phyloP scores from a whole-genome alignment of 2,329 filamentous ascomycete genomes.

The Xylaria sp. region DNA sequence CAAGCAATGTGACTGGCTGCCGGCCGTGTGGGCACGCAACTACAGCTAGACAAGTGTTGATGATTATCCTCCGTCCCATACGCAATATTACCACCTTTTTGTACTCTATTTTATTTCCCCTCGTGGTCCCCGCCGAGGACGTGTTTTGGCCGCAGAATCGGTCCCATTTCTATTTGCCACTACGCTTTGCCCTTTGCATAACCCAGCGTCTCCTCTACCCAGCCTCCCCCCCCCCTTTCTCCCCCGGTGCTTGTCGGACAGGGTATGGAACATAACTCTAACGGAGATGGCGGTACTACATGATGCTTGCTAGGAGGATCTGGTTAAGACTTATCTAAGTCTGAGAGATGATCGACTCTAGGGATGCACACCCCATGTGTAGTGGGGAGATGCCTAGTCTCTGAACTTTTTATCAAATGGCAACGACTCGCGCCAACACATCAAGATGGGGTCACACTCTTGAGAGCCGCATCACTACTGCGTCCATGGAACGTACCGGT shows the following conservation, averaged over 20 bases:
- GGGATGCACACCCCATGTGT: conserved; percentile 57
- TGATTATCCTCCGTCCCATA: conserved; percentile 25
- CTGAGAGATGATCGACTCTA: conserved; percentile 53
- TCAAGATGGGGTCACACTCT: conserved; percentile 75
- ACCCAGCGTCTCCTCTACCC: conserved; percentile 43
- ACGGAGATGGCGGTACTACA: conserved; percentile 40
- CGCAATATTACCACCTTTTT: conserved; percentile 28
- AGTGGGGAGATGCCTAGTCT: conserved; percentile 67
- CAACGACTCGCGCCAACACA: conserved; percentile 87
- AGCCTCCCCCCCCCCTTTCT: conserved; percentile 39
- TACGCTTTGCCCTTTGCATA: conserved; percentile 46
- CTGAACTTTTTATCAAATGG: conserved; percentile 76
- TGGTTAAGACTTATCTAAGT: conserved; percentile 46
- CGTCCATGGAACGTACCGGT: conserved; percentile 61
- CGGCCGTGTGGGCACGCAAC: conserved; percentile 35
- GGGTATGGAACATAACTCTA: conserved; percentile 37
- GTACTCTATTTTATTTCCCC: conserved; percentile 25
- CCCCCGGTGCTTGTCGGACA: conserved; percentile 41
- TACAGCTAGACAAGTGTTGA: conserved; percentile 27
- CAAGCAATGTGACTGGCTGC: conserved; percentile 36
- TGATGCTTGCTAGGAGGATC: conserved; percentile 35
- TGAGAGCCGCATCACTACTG: conserved; percentile 69
- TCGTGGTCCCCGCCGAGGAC: conserved; percentile 41
- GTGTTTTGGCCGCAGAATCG: conserved; percentile 48
- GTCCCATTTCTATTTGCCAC: conserved; percentile 52